Base-by-base conservation (phyloP, 1,139 yeast species). In the Hyphopichia burtonii region DNA sequence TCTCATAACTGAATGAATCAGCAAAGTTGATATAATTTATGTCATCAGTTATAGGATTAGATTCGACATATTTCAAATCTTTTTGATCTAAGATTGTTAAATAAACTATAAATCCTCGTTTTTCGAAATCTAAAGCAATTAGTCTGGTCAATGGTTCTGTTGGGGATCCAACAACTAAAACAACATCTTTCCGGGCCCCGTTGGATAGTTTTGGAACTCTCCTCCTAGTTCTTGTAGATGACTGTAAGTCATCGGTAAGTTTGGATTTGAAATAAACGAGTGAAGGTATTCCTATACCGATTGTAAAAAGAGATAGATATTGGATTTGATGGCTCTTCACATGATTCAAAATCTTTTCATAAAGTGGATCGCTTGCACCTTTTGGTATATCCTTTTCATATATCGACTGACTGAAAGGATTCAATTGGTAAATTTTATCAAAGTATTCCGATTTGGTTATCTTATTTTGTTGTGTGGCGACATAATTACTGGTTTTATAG, bases 91-190 rank as follows among this genome's bases (percentile, higher is more conserved):
- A 65, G 3, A 87, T 81, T 1, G 94, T 83, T 51, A 88, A 71
- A 59, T 84, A 88, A 3, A 88, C 90, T 27, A 88, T 83, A 55
- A 86, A 86, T 1, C 96, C 96, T 42, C 96, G 68, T 39, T 77
- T 77, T 48, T 86, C 90, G 51, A 88, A 72, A 55, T 88, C 96
- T 42, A 79, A 72, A 0, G 90, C 88, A 31, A 88, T 68, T 38
- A 83, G 68, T 44, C 89, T 69, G 0, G 89, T 82, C 47, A 87
- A 65, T 1, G 91, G 90, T 48, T 86, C 94, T 0, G 81, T 74
- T 1, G 93, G 91, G 2, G 91, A 83, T 1, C 95, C 95, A 2
- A 87, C 75, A 6, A 88, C 66, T 27, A 88, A 66, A 0, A 87
- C 79, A 5, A 86, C 93, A 52, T 87, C 94, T 44, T 76, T 74